These are phyloP conservation scores for Glaciozyma martinii DNA, from an alignment of 768 basidiomycete genomes.

Conservation along the genomic window DNA sequence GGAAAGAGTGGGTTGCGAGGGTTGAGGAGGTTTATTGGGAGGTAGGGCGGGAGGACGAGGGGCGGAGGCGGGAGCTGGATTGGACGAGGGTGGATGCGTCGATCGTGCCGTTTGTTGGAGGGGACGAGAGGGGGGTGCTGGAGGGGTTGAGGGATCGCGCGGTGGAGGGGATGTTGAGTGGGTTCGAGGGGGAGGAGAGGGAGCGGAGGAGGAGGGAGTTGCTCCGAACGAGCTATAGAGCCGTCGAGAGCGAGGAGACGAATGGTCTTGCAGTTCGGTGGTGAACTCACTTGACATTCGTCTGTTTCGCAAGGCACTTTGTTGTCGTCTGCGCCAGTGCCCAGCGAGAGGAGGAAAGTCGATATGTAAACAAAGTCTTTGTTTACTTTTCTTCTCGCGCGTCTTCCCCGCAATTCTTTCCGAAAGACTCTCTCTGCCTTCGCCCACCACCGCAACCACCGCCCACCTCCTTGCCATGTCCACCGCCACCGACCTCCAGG, in stretches of 20 bases:
- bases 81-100: slow-evolving; percentile 4
- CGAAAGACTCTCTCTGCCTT: too few relatives aligned
- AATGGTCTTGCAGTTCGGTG: slow-evolving; percentile 36
- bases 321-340: too few relatives aligned
- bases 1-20: slow-evolving; percentile 34
- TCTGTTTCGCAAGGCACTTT: too few relatives aligned
- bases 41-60: not conserved
- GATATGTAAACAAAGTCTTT: too few relatives aligned
- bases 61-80: not conserved
- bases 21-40: slow-evolving; percentile 34
- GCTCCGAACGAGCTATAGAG: slow-evolving; percentile 32
- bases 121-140: not conserved
- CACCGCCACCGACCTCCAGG: too few relatives aligned
- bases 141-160: not conserved
- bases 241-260: slow-evolving; percentile 34
- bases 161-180: slow-evolving; percentile 5
- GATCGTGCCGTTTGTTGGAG: slow-evolving; percentile 10
- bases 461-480: too few relatives aligned
- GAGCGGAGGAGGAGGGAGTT: slow-evolving; percentile 5
- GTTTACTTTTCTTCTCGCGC: too few relatives aligned
- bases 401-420: too few relatives aligned
- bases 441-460: too few relatives aligned
- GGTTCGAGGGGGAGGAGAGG: not conserved
- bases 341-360: too few relatives aligned
- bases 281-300: slow-evolving; percentile 7